Evolutionary conservation across 192 early-diverging fungal genomes (phyloP), one percentile per base, ranked within the genome.

Genomic region (Pecoramyces ruminantium): DNA sequence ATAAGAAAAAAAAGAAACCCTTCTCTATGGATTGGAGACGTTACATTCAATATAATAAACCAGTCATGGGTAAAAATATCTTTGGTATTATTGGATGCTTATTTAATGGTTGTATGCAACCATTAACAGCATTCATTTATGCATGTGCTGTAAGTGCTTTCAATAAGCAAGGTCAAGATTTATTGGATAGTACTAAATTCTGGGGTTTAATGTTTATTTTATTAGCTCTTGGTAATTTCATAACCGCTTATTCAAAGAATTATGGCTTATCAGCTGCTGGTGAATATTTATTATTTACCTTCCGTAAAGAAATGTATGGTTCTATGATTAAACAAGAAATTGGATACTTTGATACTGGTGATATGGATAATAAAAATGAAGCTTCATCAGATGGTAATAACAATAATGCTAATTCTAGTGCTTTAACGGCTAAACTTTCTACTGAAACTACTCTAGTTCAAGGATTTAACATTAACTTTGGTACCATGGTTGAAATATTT

Each of bases 401-500:
- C 16, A 51, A 13, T 21, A 51, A 16, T 21, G 42, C 15, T 16
- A 16, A 34, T 34, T 34, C 30, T 11, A 34, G 39, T 40, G 15
- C 42, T 51, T 34, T 81, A 28, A 81, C 81, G 15, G 81, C 81
- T 28, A 81, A 81, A 51, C 81, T 81, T 51, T 77, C 81, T n/a
- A 79, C 77, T 30, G 81, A 81, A 34, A 79, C 81, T 14, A 81
- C 81, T 28, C 30, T 79, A 51, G 81, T 80, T 30, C 29, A 81
- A 51, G 77, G 81, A 17, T 79, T 81, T 17, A 51, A 51, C 6
- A 4, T 51, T 21, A 51, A 51, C n/a, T 79, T 86, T 77, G 81
- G 83, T 82, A 85, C 84, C 2, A 40, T 85, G 0, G 42, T 83
- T 28, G 84, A 83, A 82, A 84, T 83, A 0, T 25, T 86, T 15